Evolutionary conservation across 495 filamentous ascomycete genomes (phyloP), one percentile per base, ranked within the genome.

Genomic region (Tuber calosporum): DNA sequence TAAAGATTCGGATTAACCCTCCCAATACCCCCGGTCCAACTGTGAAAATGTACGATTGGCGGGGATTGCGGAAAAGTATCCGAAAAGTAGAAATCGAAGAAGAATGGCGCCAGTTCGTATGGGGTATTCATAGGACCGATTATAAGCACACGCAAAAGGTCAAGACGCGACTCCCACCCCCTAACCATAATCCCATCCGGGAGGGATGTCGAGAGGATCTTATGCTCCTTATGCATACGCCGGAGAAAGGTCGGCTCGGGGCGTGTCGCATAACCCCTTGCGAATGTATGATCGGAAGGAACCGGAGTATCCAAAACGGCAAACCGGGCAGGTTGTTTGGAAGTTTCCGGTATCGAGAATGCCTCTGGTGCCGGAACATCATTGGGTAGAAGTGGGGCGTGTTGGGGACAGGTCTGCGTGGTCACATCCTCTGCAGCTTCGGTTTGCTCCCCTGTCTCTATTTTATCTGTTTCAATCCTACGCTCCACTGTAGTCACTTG

Each of bases 1-100:
- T 89, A 89, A 6, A 90, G 78, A 75, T 90, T 90, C 1, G 88
- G 88, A 77, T 90, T 90, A 45, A 89, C 83, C 20, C 83, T 82
- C 2, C 86, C 88, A 11, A 83, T 73, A 4, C 84, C 83, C 53
- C 83, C 77, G 0, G 85, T 85, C 87, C 88, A 90, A 37, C 84
- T 86, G 77, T 90, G 87, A 75, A 90, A 90, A 79, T 83, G 85
- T 2, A 84, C 83, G 6, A 79, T 68, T 1, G 88, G 88, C 8
- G 88, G 85, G 0, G 75, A 70, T 20, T 76, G 73, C 2, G 88
- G 88, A 76, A 87, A 90, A 8, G 77, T 71, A 1, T 79, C 48
- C 8, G 77, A 75, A 66, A 89, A 84, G 69, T 86, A 80, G 41
- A 89, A 81, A 80, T 90, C 88, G 72, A 90, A 84, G 34, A 90